phyloP scores from a whole-genome alignment of 495 filamentous ascomycete genomes.

The Podospora conica region DNA sequence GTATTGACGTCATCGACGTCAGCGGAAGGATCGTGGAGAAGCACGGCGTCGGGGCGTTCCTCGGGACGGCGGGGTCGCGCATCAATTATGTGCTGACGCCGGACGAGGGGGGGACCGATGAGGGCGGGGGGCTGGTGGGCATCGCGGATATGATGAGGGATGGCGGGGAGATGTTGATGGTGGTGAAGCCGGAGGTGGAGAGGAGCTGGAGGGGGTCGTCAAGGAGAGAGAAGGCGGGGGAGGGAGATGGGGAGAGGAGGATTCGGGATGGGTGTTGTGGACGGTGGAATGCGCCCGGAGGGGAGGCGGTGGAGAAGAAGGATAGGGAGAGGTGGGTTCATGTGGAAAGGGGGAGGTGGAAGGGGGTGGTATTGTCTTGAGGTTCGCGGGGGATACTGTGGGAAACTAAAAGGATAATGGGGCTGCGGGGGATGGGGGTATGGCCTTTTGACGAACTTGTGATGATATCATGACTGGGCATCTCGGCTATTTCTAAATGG shows the following conservation, averaged over 20 bases:
- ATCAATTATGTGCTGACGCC: slow-evolving; percentile 55
- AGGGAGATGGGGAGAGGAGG: slow-evolving; percentile 10
- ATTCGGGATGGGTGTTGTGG: slow-evolving; percentile 47
- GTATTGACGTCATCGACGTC: slow-evolving; percentile 49
- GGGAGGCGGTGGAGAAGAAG: slow-evolving; percentile 38
- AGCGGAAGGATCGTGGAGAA: slow-evolving; percentile 38
- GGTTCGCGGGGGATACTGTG: no score
- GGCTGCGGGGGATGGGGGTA: neutral
- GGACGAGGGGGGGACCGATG: slow-evolving; percentile 51
- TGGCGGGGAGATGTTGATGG: slow-evolving; percentile 35
- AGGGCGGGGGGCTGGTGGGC: slow-evolving; percentile 48
- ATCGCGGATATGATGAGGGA: slow-evolving; percentile 45
- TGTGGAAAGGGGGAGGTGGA: slow-evolving; percentile 44
- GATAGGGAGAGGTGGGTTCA: slow-evolving; percentile 46
- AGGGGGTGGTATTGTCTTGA: slow-evolving; percentile 30
- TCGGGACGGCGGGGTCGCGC: slow-evolving; percentile 50
- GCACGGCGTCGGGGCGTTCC: slow-evolving; percentile 48
- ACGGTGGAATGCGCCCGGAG: slow-evolving; percentile 46
- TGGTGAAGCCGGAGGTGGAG: slow-evolving; percentile 7
- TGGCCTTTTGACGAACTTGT: neutral
- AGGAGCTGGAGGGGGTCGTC: slow-evolving; percentile 18
- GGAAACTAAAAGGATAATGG: neutral
- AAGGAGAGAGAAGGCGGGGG: slow-evolving; percentile 22
- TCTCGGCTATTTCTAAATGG: neutral
- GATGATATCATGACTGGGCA: neutral